Percentiles rank a stretch among this genome's conserved stretches.
phyloP scores from a whole-genome alignment of 1,284 basidiomycete species.

The Microbotryomycetes sp. region DNA sequence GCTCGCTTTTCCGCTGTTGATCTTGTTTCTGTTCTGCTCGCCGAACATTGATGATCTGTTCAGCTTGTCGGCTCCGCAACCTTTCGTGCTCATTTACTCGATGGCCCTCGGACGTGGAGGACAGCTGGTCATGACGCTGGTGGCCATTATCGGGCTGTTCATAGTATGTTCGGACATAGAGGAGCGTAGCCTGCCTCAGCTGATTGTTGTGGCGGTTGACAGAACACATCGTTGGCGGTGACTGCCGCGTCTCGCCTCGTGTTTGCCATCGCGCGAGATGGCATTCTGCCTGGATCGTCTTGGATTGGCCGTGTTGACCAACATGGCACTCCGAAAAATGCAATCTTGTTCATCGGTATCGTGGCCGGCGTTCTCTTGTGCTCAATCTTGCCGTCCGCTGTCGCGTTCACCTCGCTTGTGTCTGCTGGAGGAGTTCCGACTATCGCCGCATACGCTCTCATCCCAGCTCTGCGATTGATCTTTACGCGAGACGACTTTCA shows the following conservation, averaged over 20 bases:
- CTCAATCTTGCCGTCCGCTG: conserved; percentile 73
- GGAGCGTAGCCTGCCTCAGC: not conserved
- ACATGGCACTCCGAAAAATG: conserved; percentile 62
- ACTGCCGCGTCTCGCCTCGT: conserved; percentile 76
- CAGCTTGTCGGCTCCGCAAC: conserved; percentile 67
- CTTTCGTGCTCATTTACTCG: conserved; percentile 75
- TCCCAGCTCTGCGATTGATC: conserved; percentile 56
- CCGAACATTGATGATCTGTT: conserved; percentile 67
- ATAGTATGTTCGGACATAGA: conserved; percentile 46
- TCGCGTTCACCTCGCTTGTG: conserved; percentile 75
- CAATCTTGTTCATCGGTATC: conserved; percentile 32
- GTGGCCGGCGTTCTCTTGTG: conserved; percentile 61
- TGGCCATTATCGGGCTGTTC: conserved; percentile 68
- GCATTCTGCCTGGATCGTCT: conserved; percentile 66
- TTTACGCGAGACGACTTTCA: conserved; percentile 68
- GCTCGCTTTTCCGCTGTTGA: conserved; percentile 43
- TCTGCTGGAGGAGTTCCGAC: conserved; percentile 73
- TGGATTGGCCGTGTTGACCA: conserved; percentile 69
- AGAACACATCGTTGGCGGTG: conserved; percentile 75
- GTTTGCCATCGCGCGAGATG: conserved; percentile 79
- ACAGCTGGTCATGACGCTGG: conserved; percentile 71
- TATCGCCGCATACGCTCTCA: conserved; percentile 72
- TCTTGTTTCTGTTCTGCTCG: conserved; percentile 77
- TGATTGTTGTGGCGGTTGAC: conserved; percentile 3
- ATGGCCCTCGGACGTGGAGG: conserved; percentile 67